Base-by-base conservation (phyloP, 306 rosid species). In the Hippophae gyantsensis region DNA sequence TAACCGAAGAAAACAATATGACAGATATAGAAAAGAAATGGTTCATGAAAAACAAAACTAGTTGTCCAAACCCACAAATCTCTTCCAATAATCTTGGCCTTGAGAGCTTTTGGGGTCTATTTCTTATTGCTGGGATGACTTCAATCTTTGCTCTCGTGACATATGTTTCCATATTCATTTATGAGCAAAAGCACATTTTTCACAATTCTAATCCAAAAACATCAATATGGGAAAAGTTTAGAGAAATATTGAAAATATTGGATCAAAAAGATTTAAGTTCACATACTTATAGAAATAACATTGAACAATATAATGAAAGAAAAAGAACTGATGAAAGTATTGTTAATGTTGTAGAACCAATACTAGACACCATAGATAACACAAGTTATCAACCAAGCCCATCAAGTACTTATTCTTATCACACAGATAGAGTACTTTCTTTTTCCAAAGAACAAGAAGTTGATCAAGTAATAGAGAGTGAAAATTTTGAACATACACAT, bases 101-200 rank as follows among this genome's bases (percentile, higher is more conserved):
- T 5, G 74, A 73, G 11, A 79, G 90, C 74, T 81, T 87, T 42
- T 72, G 82, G 86, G 94, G 87, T 6, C 71, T 82, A 3, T 84
- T 82, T 64, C 76, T 88, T 51, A 45, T 82, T 23, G 82, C 75
- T 0, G 78, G 81, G 11, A 44, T 32, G 25, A 64, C 80, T 57
- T 81, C 81, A 6, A 1, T 72, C 9, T 10, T 23, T 2, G 82
- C 87, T 8, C 65, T 85, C 3, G 8, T 65, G 7, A 18, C 78
- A 49, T 74, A 58, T 44, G 54, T 26, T 26, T 12, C 48, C 3
- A 61, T 50, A 23, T 86, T 86, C 49, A 13, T 81, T 1, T 25
- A 68, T 60, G 60, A 74, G 48, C 63, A 81, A 7, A 72, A 48
- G 46, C 70, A 76, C 52, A 42, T 64, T 5, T 66, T 70, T 41